A percentile compares a stretch with the other conserved stretches of the same genome.
Conservation (phyloP, 2,329 filamentous ascomycete species). For the Cytospora paraplurivora region DNA sequence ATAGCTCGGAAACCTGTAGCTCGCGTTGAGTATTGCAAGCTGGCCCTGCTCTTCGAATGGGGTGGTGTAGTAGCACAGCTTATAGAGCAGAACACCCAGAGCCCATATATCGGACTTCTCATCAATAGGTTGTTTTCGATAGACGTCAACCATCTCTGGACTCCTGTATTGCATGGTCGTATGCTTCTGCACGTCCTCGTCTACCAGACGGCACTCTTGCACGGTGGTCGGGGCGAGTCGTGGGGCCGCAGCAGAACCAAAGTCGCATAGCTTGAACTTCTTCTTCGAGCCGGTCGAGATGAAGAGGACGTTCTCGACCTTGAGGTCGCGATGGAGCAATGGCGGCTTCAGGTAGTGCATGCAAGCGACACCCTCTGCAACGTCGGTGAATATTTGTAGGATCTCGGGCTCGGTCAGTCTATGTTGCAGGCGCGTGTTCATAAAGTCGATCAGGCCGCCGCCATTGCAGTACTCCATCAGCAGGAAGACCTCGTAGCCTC, state of each 20-base stretch:
- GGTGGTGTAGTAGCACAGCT: slow-evolving; percentile 98
- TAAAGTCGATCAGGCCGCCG: slow-evolving; percentile 96
- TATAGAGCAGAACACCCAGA: slow-evolving; percentile 91
- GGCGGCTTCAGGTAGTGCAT: slow-evolving; percentile 99
- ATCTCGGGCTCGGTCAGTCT: slow-evolving; percentile 97
- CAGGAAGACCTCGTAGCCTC: slow-evolving; percentile 96
- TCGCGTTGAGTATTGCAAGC: slow-evolving; percentile 95
- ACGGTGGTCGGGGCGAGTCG: slow-evolving; percentile 83
- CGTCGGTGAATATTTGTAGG: slow-evolving; percentile 92
- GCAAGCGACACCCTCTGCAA: slow-evolving; percentile 92
- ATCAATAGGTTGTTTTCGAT: slow-evolving; percentile 92
- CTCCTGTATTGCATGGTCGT: slow-evolving; percentile 97
- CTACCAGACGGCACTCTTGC: slow-evolving; percentile 85
- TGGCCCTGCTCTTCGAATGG: slow-evolving; percentile 98
- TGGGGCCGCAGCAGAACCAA: slow-evolving; percentile 86
- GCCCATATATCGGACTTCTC: slow-evolving; percentile 99
- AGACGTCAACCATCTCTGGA: slow-evolving; percentile 98
- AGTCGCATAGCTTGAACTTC: slow-evolving; percentile 96
- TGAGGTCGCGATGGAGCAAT: slow-evolving; percentile 88
- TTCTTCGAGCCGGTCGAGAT: slow-evolving; percentile 65
- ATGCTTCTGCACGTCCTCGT: slow-evolving; percentile 96
- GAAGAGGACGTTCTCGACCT: slow-evolving; percentile 97
- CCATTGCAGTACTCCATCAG: slow-evolving; percentile 98
- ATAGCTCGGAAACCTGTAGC: slow-evolving; percentile 86
- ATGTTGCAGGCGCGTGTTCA: slow-evolving; percentile 97